These are phyloP conservation scores for Polygonum maritimum DNA, from an alignment of 148 eudicot genomes.

Conservation along the genomic window DNA sequence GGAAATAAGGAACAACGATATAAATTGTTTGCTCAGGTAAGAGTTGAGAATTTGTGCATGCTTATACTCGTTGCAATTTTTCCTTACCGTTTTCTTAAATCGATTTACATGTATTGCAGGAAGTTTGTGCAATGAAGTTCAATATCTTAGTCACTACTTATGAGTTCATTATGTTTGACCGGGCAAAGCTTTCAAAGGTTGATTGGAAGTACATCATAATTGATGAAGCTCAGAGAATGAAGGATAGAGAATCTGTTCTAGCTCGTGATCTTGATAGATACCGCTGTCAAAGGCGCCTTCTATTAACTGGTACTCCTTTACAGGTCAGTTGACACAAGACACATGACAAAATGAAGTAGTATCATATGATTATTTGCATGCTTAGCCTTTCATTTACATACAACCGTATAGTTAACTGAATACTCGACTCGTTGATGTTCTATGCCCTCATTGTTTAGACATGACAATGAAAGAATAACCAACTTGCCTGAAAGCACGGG, in stretches of 20 bases:
- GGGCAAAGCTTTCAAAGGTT: conserved; percentile 82
- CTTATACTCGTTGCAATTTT: background rate
- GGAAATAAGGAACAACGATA: conserved; percentile 85
- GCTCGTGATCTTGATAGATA: conserved; percentile 97
- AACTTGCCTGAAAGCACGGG: background rate
- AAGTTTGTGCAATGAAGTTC: conserved; percentile 88
- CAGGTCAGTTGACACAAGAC: conserved; percentile 42
- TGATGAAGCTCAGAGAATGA: conserved; percentile 99
- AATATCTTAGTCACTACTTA: conserved; percentile 98
- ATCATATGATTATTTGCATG: background rate
- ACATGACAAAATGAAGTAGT: background rate
- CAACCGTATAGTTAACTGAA: background rate
- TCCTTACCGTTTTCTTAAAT: background rate
- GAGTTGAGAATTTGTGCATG: conserved; percentile 9
- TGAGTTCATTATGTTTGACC: conserved; percentile 96
- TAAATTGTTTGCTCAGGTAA: conserved; percentile 85
- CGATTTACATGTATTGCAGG: conserved; percentile 28
- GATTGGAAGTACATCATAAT: conserved; percentile 96
- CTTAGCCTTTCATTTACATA: background rate
- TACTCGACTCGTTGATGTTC: background rate
- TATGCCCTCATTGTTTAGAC: background rate
- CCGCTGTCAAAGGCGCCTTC: conserved; percentile 97
- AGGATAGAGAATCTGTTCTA: conserved; percentile 95
- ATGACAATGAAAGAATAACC: background rate
- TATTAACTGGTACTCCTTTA: conserved; percentile 92